Base-by-base conservation (phyloP, 2,329 filamentous ascomycete species). In the Seiridium unicorne region DNA sequence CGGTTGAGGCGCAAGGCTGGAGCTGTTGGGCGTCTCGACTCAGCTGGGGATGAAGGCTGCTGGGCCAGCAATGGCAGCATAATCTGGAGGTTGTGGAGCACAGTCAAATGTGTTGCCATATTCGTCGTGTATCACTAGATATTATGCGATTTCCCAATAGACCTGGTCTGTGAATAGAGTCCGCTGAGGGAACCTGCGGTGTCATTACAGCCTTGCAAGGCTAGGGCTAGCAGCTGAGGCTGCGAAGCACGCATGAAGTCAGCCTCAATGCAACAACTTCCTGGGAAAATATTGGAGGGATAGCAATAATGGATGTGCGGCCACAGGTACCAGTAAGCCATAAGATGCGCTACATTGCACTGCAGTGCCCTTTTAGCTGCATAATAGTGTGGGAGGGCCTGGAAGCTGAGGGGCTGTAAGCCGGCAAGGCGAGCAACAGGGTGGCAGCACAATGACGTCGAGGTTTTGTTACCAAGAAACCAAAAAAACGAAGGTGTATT, bases 101-200 rank as follows among this genome's bases (percentile, higher is more conserved):
- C 38, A 60, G 4, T n/a, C 11, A 34, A 42, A 55, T 44, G 35
- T 60, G 44, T 36, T 55, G 13, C 36, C 32, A n/a, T 10, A 53
- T 11, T 26, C 60, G 42, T 59, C 53, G 46, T 59, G 56, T 58
- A 46, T 53, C 57, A 61, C 51, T 61, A 61, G 60, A 55, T 48
- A 61, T 44, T 44, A 36, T 61, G 62, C 63, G 62, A 68, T 69
- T 68, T 66, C 69, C 64, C 63, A 63, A 67, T 62, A 67, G 61
- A 64, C 67, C 66, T 55, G 59, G 36, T 51, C 42, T 57, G 44
- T 34, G 51, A 57, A 65, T 56, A 57, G 58, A 57, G 36, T 35
- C 46, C 9, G 31, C 60, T 56, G 55, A 63, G 58, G 47, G 32
- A 55, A 56, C 40, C 34, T 40, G 47, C 49, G 57, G 56, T 47